These are phyloP conservation scores for Hypomyces rosellus DNA, from an alignment of 2,329 filamentous ascomycete species.

Conservation along the genomic window DNA sequence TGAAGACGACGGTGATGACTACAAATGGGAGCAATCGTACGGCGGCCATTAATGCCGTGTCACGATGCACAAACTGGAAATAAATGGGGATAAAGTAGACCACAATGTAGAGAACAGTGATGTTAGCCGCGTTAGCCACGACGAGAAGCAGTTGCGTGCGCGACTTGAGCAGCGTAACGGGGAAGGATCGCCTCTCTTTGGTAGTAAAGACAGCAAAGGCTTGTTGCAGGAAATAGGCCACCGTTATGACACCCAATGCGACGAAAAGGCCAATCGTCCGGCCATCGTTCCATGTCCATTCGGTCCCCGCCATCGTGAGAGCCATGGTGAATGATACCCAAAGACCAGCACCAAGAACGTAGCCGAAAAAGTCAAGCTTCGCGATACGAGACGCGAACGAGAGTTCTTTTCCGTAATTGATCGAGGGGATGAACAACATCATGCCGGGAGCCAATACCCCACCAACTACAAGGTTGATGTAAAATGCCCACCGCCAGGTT, in stretches of 20 bases:
- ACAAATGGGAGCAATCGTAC: constrained; percentile 8
- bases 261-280: constrained; percentile 38
- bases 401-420: constrained; percentile 24
- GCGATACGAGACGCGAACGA: too few species aligned
- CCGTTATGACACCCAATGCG: constrained; percentile 29
- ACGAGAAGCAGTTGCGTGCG: constrained; percentile 6
- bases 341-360: too few species aligned
- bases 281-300: constrained; percentile 38
- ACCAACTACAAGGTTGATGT: constrained; percentile 45
- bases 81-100: constrained; percentile 11
- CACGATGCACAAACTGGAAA: too few species aligned
- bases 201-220: background rate
- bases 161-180: background rate
- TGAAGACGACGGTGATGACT: background rate
- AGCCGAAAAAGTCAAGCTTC: too few species aligned
- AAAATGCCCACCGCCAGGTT: constrained; percentile 38
- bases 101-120: constrained; percentile 7
- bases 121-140: constrained; percentile 4
- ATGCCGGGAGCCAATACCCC: constrained; percentile 2
- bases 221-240: background rate
- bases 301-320: constrained; percentile 40
- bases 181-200: background rate
- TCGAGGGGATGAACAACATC: too few species aligned
- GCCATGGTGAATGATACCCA: constrained; percentile 43
- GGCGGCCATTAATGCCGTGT: constrained; percentile 6